Evolutionary conservation across 164 flowering plant species (phyloP).

Genomic region (Chloranthus sessilifolius): DNA sequence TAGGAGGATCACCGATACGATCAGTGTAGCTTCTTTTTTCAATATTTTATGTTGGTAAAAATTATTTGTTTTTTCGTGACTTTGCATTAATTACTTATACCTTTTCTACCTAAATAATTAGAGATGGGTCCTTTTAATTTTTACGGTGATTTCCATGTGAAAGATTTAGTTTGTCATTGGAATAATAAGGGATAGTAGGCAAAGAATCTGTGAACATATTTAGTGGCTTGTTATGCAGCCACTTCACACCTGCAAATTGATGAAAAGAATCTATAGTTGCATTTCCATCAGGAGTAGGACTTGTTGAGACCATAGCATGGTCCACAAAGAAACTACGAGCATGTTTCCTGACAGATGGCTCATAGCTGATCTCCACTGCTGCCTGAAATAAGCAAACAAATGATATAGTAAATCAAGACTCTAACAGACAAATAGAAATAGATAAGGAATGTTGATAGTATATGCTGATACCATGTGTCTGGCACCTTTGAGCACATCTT

Average conservation of each 20-base stretch:
- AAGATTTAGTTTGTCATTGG: too few relatives aligned
- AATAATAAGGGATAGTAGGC: too few relatives aligned
- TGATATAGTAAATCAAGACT: not conserved
- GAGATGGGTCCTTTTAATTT: too few relatives aligned
- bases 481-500: constrained; percentile 84
- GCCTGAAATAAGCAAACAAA: constrained; percentile 7
- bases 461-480: constrained; percentile 85
- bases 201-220: constrained; percentile 65
- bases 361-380: constrained; percentile 86
- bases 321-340: constrained; percentile 71
- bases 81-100: too few relatives aligned
- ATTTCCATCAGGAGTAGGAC: constrained; percentile 77
- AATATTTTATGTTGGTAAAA: too few relatives aligned
- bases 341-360: constrained; percentile 80
- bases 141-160: too few relatives aligned
- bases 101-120: too few relatives aligned
- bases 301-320: constrained; percentile 69
- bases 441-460: not conserved
- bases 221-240: constrained; percentile 80
- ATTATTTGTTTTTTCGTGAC: too few relatives aligned
- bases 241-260: constrained; percentile 78
- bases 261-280: constrained; percentile 73
- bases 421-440: too few relatives aligned
- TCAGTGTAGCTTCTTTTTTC: too few relatives aligned
- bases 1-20: too few relatives aligned